A percentile compares a stretch with the other conserved stretches of the same genome.
These are phyloP conservation scores for Phialemonium atrogriseum DNA, from an alignment of 2,329 filamentous ascomycete species.

Conservation along the genomic window DNA sequence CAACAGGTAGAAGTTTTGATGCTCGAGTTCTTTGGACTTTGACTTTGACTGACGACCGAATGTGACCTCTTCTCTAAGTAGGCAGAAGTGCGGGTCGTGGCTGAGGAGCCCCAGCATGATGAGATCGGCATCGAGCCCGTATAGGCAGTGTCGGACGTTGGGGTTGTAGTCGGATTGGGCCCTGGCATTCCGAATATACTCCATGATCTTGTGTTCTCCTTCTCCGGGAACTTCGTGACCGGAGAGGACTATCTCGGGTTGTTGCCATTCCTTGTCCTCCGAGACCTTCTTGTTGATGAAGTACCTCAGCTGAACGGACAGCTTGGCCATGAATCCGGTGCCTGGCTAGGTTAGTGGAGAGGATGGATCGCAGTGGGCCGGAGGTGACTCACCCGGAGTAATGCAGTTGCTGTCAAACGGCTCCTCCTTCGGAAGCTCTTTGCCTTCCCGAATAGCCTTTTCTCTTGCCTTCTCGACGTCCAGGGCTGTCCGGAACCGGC, in stretches of 20 bases:
- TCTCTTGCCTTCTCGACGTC: conserved; percentile 86
- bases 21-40: conserved; percentile 93
- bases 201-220: conserved; percentile 99
- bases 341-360: conserved; percentile 23
- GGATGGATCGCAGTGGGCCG: no score
- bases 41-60: conserved; percentile 82
- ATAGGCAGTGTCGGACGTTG: conserved; percentile 92
- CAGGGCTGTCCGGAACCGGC: conserved; percentile 88
- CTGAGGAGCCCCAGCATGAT: conserved; percentile 98
- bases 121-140: conserved; percentile 92
- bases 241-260: conserved; percentile 89
- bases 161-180: conserved; percentile 87
- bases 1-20: conserved; percentile 97
- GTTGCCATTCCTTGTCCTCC: conserved; percentile 95
- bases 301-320: conserved; percentile 90
- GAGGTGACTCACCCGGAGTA: conserved; percentile 58
- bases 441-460: conserved; percentile 81
- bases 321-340: conserved; percentile 95
- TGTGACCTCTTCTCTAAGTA: conserved; percentile 94
- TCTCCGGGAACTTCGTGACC: conserved; percentile 97
- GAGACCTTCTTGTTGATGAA: conserved; percentile 99
- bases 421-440: conserved; percentile 90
- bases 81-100: conserved; percentile 96
- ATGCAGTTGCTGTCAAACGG: conserved; percentile 99
- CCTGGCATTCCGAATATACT: conserved; percentile 97